Evolutionary conservation across 148 eudicot species (phyloP).

Genomic region (Rhododendron vialii): DNA sequence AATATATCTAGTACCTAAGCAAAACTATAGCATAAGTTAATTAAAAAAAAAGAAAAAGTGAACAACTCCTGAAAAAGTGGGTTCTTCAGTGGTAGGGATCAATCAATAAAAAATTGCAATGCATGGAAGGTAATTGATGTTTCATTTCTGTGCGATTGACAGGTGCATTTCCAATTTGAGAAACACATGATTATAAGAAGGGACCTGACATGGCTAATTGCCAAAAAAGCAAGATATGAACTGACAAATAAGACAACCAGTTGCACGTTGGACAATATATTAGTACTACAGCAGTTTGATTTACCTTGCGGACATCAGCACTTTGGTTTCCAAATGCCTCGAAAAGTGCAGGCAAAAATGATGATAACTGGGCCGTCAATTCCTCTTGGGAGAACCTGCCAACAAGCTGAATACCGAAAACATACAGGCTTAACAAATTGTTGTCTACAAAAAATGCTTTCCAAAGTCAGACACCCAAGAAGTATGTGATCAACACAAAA

Average conservation of each 20-base stretch:
- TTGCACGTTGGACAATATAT: not conserved
- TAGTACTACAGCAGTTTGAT: not conserved
- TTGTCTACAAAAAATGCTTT: not conserved
- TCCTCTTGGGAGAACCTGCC: constrained; percentile 88
- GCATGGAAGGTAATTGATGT: not conserved
- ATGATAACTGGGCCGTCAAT: constrained; percentile 70
- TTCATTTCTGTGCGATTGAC: not conserved
- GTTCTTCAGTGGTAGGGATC: not conserved
- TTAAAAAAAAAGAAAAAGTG: not conserved
- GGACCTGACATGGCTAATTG: not conserved
- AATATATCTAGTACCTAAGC: not conserved
- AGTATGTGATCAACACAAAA: not conserved
- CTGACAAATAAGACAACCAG: not conserved
- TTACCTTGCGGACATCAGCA: constrained; percentile 98
- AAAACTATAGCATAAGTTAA: not conserved
- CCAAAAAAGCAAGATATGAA: not conserved
- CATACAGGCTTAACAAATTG: not conserved
- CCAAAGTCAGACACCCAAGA: not conserved
- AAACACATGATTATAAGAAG: not conserved
- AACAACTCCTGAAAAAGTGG: not conserved
- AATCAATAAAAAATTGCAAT: not conserved
- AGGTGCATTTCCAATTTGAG: not conserved
- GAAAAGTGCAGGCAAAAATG: constrained; percentile 89
- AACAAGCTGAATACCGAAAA: constrained; percentile 59
- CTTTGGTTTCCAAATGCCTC: constrained; percentile 97